phyloP scores from a whole-genome alignment of 345 rosid genomes.

The Viola odorata region DNA sequence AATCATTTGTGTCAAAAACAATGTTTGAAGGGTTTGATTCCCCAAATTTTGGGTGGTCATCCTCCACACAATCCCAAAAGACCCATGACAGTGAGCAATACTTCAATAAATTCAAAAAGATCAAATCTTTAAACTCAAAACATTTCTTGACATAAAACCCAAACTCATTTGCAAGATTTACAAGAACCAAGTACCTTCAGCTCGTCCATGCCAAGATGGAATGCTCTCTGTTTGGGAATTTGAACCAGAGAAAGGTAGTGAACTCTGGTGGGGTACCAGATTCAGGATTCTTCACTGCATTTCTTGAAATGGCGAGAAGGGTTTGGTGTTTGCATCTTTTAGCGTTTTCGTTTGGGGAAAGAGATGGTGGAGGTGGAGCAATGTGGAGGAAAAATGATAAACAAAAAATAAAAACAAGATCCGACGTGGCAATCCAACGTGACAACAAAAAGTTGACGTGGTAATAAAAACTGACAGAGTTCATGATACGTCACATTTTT shows the following conservation, averaged over 20 bases:
- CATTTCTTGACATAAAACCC: constrained; percentile 52
- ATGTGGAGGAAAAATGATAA: too few relatives aligned
- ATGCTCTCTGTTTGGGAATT: constrained; percentile 78
- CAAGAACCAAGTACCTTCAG: constrained; percentile 53
- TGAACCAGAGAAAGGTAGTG: constrained; percentile 75
- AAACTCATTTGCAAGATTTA: constrained; percentile 47
- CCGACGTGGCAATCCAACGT: too few relatives aligned
- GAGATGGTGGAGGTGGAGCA: too few relatives aligned
- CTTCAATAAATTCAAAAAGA: constrained; percentile 42
- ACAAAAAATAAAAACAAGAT: too few relatives aligned
- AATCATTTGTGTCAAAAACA: constrained; percentile 61
- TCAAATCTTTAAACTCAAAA: constrained; percentile 41
- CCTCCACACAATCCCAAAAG: constrained; percentile 8
- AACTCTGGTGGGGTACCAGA: constrained; percentile 70
- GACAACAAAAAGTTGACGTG: too few relatives aligned
- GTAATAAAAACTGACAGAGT: too few relatives aligned
- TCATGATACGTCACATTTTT: too few relatives aligned
- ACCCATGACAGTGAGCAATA: constrained; percentile 17
- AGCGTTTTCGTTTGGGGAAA: constrained; percentile 52
- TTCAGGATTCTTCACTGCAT: constrained; percentile 58
- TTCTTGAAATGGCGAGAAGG: constrained; percentile 72
- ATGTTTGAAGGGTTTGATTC: constrained; percentile 63
- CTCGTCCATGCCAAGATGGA: constrained; percentile 96
- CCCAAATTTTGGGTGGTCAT: constrained; percentile 29
- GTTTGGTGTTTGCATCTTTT: constrained; percentile 73